phyloP scores from a whole-genome alignment of 2,329 filamentous ascomycete species.

The Pseudocercospora macadamiae region DNA sequence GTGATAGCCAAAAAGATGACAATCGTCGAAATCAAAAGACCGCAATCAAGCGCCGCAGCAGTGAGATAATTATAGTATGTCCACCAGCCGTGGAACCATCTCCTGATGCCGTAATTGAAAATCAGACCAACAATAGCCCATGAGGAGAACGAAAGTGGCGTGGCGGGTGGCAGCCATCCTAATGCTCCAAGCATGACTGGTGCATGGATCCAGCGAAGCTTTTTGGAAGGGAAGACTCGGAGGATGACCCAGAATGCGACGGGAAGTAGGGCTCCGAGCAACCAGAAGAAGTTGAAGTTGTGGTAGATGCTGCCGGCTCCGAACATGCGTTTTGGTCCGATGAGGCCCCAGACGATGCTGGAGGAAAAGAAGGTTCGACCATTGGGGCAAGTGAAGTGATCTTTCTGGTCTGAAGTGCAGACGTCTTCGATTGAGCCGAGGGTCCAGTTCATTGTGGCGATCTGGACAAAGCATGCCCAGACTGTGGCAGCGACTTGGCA shows the following conservation, averaged over 20 bases:
- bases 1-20: slow-evolving; percentile 84
- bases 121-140: slow-evolving; percentile 84
- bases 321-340: slow-evolving; percentile 82
- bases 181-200: slow-evolving; percentile 82
- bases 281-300: slow-evolving; percentile 78
- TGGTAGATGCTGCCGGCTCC: slow-evolving; percentile 74
- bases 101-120: slow-evolving; percentile 77
- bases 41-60: slow-evolving; percentile 79
- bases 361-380: slow-evolving; percentile 89
- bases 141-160: slow-evolving; percentile 80
- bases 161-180: slow-evolving; percentile 82
- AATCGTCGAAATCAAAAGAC: slow-evolving; percentile 78
- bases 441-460: slow-evolving; percentile 88
- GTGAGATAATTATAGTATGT: slow-evolving; percentile 89
- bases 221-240: slow-evolving; percentile 20
- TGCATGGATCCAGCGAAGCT: slow-evolving; percentile 26
- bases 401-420: slow-evolving; percentile 78
- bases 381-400: slow-evolving; percentile 85
- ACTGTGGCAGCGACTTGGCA: slow-evolving; percentile 77
- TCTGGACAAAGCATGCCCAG: slow-evolving; percentile 78
- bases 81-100: slow-evolving; percentile 76
- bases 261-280: slow-evolving; percentile 73
- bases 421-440: slow-evolving; percentile 74
- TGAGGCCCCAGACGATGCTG: slow-evolving; percentile 83
- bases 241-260: slow-evolving; percentile 71